These are phyloP conservation scores for Pseudocercospora macadamiae DNA, from an alignment of 2,329 filamentous ascomycete species.

Conservation along the genomic window DNA sequence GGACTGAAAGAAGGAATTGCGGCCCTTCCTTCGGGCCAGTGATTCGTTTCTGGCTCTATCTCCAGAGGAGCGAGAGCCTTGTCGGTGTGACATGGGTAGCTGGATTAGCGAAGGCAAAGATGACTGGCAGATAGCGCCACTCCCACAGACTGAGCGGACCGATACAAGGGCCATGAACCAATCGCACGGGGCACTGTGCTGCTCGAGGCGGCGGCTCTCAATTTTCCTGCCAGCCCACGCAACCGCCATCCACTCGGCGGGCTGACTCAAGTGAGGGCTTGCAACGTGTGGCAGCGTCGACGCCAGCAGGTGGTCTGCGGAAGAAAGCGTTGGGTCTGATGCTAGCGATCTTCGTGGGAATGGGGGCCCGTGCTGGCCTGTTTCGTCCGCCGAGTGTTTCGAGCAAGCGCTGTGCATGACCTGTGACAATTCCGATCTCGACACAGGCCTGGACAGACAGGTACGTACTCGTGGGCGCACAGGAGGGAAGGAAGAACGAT, in stretches of 20 bases:
- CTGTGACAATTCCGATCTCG: conserved; percentile 22
- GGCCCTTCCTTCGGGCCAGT: conserved; percentile 19
- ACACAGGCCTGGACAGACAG: background rate
- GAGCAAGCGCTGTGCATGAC: conserved; percentile 19
- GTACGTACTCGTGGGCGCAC: background rate
- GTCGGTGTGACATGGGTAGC: conserved; percentile 23
- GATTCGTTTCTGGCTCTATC: conserved; percentile 24
- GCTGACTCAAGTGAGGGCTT: conserved; percentile 16
- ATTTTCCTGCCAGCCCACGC: conserved; percentile 17
- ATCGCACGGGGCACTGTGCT: conserved; percentile 15
- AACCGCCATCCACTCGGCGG: conserved; percentile 18
- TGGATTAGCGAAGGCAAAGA: conserved; percentile 20
- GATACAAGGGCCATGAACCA: conserved; percentile 22
- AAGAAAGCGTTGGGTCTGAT: conserved; percentile 5
- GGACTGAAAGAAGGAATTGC: conserved; percentile 6
- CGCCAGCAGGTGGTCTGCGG: conserved; percentile 1
- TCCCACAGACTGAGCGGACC: conserved; percentile 18
- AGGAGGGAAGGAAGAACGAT: background rate
- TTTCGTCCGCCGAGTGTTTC: conserved; percentile 18
- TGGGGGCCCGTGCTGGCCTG: conserved; percentile 17
- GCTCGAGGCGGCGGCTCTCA: conserved; percentile 25
- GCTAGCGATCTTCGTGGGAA: conserved; percentile 12
- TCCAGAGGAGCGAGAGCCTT: conserved; percentile 20
- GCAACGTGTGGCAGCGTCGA: conserved; percentile 13
- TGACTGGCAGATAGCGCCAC: conserved; percentile 28